phyloP scores from a whole-genome alignment of 2,329 filamentous ascomycete genomes.

The Xylaria sp. region DNA sequence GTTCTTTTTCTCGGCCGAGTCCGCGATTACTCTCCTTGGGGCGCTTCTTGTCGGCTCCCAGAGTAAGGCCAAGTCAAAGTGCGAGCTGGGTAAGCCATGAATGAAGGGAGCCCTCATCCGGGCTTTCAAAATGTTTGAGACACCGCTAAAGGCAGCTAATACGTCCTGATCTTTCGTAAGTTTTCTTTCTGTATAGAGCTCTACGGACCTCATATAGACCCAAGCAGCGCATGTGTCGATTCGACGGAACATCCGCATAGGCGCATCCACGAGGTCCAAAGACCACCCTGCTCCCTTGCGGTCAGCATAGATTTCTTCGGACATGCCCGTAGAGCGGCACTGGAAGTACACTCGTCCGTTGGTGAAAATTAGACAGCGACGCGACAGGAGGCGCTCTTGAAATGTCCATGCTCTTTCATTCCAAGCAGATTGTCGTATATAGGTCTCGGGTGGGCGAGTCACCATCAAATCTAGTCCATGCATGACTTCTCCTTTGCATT shows the following conservation, averaged over 20 bases:
- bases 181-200: constrained; percentile 39
- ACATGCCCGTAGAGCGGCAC: constrained; percentile 36
- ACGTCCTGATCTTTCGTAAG: constrained; percentile 39
- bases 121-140: constrained; percentile 36
- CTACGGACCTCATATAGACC: constrained; percentile 41
- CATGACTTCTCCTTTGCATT: background rate
- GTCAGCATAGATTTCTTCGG: constrained; percentile 41
- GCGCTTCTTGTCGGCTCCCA: constrained; percentile 36
- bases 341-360: constrained; percentile 41
- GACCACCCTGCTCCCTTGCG: constrained; percentile 35
- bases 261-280: constrained; percentile 39
- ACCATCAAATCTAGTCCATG: constrained; percentile 32
- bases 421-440: constrained; percentile 39
- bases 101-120: constrained; percentile 36
- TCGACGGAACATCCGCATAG: constrained; percentile 38
- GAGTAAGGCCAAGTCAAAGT: constrained; percentile 44
- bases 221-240: constrained; percentile 35
- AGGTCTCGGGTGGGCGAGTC: constrained; percentile 30
- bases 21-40: background rate
- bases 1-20: constrained; percentile 3
- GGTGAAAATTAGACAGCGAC: constrained; percentile 45
- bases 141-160: constrained; percentile 43
- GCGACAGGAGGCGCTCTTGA: constrained; percentile 45
- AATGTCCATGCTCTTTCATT: constrained; percentile 48
- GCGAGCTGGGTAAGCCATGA: constrained; percentile 42